Evolutionary conservation across 768 basidiomycete species (phyloP), one percentile per base, ranked within the genome.

Genomic region (Lentinula sp.): DNA sequence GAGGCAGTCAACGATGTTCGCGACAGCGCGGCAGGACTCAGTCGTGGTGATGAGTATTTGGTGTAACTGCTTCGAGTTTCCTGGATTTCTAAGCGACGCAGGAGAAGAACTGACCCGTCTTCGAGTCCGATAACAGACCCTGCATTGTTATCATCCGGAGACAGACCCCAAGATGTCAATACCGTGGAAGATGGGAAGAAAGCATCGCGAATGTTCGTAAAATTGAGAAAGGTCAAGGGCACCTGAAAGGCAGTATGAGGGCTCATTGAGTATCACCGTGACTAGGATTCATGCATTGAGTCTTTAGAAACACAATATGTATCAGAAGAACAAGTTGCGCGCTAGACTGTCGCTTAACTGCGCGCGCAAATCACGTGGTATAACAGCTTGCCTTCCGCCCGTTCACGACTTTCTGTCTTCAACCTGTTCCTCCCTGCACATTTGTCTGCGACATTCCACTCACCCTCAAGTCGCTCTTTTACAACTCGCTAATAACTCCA

Each of bases 381-480:
- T 1, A 21, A 53, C 32, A 53, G 5, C 37, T n/a, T 39, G 50
- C 15, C 51, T 34, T 35, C 23, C 37, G 8, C 11, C 32, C 31
- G 51, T 39, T 32, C 51, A 52, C 13, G 11, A 16, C 32, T 18
- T 18, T 32, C 37, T 51, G 5, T 18, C 32, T 53, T 37, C 39
- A 56, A 56, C 37, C 23, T 39, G 32, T 28, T 37, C 11, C 35
- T 35, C 18, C 21, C 15, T 31, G 39, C 54, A 40, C 35, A 56
- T 48, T 59, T 40, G 58, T 59, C 35, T 59, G 58, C 48, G 58
- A 50, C 55, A 57, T 48, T 55, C 56, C 40, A 68, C 70, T 69
- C 69, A 69, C 70, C 73, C 66, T 69, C 68, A 70, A 67, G 85
- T 87, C 87, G 81, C 75, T 89, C 87, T 76, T 89, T 89, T 84